Evolutionary conservation across 495 filamentous ascomycete genomes (phyloP).

Genomic region (Penicillium atrosanguineum): DNA sequence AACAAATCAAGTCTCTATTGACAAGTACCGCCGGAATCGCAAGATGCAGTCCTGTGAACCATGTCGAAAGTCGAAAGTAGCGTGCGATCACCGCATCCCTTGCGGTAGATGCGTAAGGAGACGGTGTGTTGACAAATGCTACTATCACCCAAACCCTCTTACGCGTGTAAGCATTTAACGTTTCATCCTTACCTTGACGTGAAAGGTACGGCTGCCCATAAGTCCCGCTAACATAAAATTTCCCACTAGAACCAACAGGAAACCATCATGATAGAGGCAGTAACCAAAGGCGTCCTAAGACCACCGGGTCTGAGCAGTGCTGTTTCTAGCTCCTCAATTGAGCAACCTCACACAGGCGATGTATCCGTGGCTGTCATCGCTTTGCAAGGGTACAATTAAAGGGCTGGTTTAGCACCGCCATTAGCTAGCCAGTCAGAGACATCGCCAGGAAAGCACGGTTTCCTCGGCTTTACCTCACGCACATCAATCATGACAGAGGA

Average conservation of each 20-base stretch:
- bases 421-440: neutral
- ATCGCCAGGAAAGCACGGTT: neutral
- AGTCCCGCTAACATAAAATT: neutral
- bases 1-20: neutral
- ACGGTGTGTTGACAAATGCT: constrained; percentile 1
- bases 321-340: neutral
- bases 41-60: constrained; percentile 6
- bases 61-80: constrained; percentile 2
- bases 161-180: neutral
- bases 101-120: constrained; percentile 1
- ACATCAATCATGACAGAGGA: constrained; percentile 1
- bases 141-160: constrained; percentile 3
- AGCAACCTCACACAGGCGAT: neutral
- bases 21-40: constrained; percentile 1
- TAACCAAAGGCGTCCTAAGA: neutral
- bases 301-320: neutral
- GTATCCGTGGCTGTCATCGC: neutral
- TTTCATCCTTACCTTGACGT: neutral
- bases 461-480: constrained; percentile 4
- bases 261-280: neutral
- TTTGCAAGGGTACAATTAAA: neutral
- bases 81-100: constrained; percentile 3
- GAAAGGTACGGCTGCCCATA: neutral
- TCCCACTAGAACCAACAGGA: neutral
- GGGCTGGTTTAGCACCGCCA: neutral